phyloP scores from a whole-genome alignment of 495 filamentous ascomycete species.

The Sordaria brevicollis region DNA sequence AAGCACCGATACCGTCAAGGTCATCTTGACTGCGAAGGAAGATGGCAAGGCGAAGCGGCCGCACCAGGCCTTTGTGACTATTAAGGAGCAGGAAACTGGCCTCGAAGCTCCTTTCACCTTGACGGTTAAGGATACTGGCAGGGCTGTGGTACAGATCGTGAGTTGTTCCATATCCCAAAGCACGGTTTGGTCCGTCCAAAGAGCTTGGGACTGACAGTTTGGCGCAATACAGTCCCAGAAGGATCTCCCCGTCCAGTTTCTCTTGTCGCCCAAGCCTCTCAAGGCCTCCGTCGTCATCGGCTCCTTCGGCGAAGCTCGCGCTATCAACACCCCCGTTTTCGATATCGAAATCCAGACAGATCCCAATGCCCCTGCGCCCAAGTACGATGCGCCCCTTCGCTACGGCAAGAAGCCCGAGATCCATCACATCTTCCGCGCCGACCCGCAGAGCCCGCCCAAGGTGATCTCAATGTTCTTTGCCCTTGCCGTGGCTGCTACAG shows the following conservation, averaged over 20 bases:
- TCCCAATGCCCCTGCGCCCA: slow-evolving; percentile 46
- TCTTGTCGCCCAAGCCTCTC: slow-evolving; percentile 54
- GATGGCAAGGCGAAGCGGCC: slow-evolving; percentile 67
- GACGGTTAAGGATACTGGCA: slow-evolving; percentile 75
- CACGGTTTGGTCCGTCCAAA: not conserved
- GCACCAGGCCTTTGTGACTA: slow-evolving; percentile 84
- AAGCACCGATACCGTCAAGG: slow-evolving; percentile 64
- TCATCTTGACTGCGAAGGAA: slow-evolving; percentile 72
- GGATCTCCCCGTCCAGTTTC: slow-evolving; percentile 79
- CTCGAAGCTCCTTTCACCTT: slow-evolving; percentile 87
- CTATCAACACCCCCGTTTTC: slow-evolving; percentile 61
- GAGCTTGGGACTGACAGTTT: slow-evolving; percentile 1
- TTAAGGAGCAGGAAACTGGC: slow-evolving; percentile 62
- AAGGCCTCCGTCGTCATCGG: slow-evolving; percentile 71
- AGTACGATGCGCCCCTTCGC: slow-evolving; percentile 55
- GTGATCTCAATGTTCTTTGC: slow-evolving; percentile 72
- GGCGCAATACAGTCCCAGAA: slow-evolving; percentile 58
- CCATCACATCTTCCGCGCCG: slow-evolving; percentile 78
- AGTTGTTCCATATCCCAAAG: slow-evolving; percentile 13
- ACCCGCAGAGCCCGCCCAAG: slow-evolving; percentile 71
- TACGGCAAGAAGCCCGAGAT: slow-evolving; percentile 80
- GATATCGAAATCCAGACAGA: slow-evolving; percentile 45
- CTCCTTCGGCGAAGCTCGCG: slow-evolving; percentile 68
- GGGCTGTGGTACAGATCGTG: slow-evolving; percentile 76
- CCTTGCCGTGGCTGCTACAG: slow-evolving; percentile 54